phyloP scores from a whole-genome alignment of 1,284 basidiomycete genomes.

The Apiotrichum porosum region DNA sequence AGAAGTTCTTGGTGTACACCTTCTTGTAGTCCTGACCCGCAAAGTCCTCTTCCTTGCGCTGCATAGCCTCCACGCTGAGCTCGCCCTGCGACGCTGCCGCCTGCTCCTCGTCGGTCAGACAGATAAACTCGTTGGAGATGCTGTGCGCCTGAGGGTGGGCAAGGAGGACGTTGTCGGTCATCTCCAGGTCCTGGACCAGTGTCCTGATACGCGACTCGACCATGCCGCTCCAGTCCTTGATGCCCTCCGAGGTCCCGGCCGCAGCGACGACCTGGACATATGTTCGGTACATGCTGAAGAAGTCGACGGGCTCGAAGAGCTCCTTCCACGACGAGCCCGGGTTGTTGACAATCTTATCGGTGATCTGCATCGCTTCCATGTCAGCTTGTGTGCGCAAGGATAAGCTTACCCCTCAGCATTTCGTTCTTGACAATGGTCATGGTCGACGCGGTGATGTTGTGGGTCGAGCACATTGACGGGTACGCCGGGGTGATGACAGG shows the following conservation, averaged over 20 bases:
- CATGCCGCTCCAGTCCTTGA: conserved; percentile 94
- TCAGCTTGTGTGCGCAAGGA: conserved; percentile 58
- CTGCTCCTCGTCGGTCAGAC: conserved; percentile 79
- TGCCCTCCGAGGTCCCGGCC: conserved; percentile 71
- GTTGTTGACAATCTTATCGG: conserved; percentile 73
- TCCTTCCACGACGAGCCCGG: conserved; percentile 79
- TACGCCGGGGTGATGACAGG: conserved; percentile 99
- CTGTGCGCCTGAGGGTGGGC: conserved; percentile 96
- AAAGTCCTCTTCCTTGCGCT: conserved; percentile 73
- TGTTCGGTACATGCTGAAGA: conserved; percentile 95
- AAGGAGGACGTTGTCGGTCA: conserved; percentile 80
- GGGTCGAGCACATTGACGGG: conserved; percentile 99
- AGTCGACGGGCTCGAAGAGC: conserved; percentile 89
- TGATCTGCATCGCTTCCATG: conserved; percentile 86
- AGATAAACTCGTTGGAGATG: conserved; percentile 81
- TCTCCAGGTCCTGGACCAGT: conserved; percentile 95
- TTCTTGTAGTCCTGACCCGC: conserved; percentile 70
- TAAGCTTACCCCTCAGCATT: conserved; percentile 90
- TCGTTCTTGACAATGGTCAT: conserved; percentile 96
- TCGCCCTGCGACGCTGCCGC: conserved; percentile 85
- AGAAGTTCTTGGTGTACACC: conserved; percentile 91
- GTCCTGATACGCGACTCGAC: conserved; percentile 97
- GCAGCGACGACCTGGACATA: conserved; percentile 98
- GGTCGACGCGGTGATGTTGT: conserved; percentile 93
- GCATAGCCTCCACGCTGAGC: conserved; percentile 64